Percentiles rank a stretch among this genome's conserved stretches.
Conservation (phyloP, 2,329 filamentous ascomycete species). For the Cladorrhinum sp. region DNA sequence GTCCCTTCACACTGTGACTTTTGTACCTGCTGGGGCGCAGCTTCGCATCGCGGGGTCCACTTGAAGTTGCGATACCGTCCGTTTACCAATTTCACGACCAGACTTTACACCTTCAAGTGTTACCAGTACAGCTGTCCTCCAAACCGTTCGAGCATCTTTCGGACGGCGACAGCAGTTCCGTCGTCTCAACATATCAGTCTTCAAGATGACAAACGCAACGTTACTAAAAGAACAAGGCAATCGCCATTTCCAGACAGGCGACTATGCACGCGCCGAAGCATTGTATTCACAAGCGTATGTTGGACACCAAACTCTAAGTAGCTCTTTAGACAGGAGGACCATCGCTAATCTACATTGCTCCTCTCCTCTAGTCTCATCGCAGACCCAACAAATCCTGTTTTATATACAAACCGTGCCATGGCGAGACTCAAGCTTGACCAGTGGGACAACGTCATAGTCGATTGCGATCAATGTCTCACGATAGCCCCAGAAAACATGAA, state of each 20-base stretch:
- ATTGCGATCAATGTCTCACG: slow-evolving; percentile 72
- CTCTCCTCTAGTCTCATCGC: slow-evolving; percentile 61
- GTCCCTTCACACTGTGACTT: not conserved
- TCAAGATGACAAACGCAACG: slow-evolving; percentile 17
- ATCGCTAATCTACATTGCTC: not conserved
- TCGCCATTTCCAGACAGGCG: slow-evolving; percentile 59
- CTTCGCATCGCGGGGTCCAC: not conserved
- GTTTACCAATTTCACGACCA: not conserved
- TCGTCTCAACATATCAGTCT: slow-evolving; percentile 6
- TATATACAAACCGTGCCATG: slow-evolving; percentile 90
- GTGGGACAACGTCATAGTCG: slow-evolving; percentile 72
- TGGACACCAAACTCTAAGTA: not conserved
- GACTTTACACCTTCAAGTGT: not conserved
- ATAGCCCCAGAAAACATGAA: slow-evolving; percentile 70
- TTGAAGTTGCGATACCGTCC: not conserved
- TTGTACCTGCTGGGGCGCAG: not conserved
- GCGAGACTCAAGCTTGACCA: slow-evolving; percentile 70
- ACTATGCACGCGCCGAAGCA: slow-evolving; percentile 64
- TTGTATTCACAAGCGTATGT: slow-evolving; percentile 69
- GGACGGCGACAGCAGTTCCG: not conserved
- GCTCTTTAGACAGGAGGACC: not conserved
- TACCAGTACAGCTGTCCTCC: not conserved
- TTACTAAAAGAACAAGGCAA: slow-evolving; percentile 59
- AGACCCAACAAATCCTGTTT: slow-evolving; percentile 70
- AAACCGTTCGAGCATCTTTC: not conserved